These are phyloP conservation scores for Kazachstania sp. DNA, from an alignment of 1,139 yeast genomes.

Conservation along the genomic window DNA sequence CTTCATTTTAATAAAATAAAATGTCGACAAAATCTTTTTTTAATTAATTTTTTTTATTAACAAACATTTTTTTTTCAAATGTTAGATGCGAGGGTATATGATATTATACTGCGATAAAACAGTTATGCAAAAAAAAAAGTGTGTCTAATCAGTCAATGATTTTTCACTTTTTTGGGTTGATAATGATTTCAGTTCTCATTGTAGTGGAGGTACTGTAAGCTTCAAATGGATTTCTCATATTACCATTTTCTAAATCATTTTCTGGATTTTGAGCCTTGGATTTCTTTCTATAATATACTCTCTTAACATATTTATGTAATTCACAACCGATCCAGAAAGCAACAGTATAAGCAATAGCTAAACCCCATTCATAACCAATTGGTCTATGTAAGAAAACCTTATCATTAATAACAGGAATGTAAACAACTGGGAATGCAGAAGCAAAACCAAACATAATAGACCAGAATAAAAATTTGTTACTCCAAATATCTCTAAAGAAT, in stretches of 20 bases:
- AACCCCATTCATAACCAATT: constrained; percentile 79
- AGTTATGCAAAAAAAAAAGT: constrained; percentile 1
- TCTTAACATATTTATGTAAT: constrained; percentile 57
- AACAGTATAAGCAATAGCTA: constrained; percentile 56
- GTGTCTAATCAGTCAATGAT: background rate
- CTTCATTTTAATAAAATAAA: background rate
- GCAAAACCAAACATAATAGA: constrained; percentile 65
- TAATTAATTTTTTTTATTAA: background rate
- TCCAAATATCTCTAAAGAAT: constrained; percentile 58
- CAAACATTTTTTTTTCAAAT: background rate
- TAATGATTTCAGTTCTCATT: constrained; percentile 17
- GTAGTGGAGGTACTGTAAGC: constrained; percentile 37
- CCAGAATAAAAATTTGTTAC: constrained; percentile 75
- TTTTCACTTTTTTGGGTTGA: constrained; percentile 8
- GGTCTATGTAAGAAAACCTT: constrained; percentile 69
- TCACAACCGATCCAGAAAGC: constrained; percentile 58
- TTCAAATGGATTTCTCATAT: constrained; percentile 48
- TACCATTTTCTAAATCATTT: constrained; percentile 49
- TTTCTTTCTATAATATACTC: constrained; percentile 43
- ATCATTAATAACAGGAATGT: constrained; percentile 78
- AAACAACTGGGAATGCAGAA: constrained; percentile 73
- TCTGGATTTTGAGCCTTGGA: constrained; percentile 48
- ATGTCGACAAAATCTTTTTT: background rate
- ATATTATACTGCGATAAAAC: constrained; percentile 1
- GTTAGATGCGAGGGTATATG: constrained; percentile 2